phyloP scores from a whole-genome alignment of 176 grass and related monocot genomes.

The Leersia perrieri region DNA sequence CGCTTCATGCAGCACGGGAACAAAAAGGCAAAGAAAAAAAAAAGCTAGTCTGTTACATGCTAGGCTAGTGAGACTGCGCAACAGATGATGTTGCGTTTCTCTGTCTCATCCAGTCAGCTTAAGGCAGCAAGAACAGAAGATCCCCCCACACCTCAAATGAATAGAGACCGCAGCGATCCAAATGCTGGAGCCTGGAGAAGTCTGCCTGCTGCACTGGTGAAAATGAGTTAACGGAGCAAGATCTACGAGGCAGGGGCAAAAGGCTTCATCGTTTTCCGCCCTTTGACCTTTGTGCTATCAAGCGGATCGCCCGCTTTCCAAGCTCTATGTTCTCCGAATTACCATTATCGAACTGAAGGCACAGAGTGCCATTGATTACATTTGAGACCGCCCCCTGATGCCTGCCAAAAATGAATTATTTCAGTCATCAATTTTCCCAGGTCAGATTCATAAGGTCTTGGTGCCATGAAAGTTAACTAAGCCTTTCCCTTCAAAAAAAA shows the following conservation, averaged over 20 bases:
- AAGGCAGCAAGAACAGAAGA: background rate
- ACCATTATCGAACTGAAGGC: slow-evolving; percentile 57
- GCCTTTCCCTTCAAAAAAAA: too few species aligned
- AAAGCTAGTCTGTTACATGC: slow-evolving; percentile 32
- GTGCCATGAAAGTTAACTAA: background rate
- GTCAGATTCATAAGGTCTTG: background rate
- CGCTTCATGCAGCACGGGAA: slow-evolving; percentile 31
- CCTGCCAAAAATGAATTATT: slow-evolving; percentile 34
- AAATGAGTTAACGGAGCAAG: background rate
- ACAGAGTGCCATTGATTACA: slow-evolving; percentile 37
- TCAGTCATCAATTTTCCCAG: background rate
- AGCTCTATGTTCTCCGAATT: slow-evolving; percentile 58
- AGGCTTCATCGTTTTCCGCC: slow-evolving; percentile 38
- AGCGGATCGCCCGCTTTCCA: slow-evolving; percentile 62
- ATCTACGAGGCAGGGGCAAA: background rate
- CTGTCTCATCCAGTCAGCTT: slow-evolving; percentile 32
- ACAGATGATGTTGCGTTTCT: slow-evolving; percentile 21
- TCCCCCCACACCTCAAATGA: background rate
- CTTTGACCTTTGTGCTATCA: slow-evolving; percentile 61
- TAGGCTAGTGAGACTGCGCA: slow-evolving; percentile 12
- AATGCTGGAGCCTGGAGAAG: slow-evolving; percentile 13
- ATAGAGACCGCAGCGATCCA: background rate
- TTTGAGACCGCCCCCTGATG: slow-evolving; percentile 59
- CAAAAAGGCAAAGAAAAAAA: background rate
- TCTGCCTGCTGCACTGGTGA: background rate